These are phyloP conservation scores for Fusarium pseudoanthophilum DNA, from an alignment of 2,329 filamentous ascomycete species.

Conservation along the genomic window DNA sequence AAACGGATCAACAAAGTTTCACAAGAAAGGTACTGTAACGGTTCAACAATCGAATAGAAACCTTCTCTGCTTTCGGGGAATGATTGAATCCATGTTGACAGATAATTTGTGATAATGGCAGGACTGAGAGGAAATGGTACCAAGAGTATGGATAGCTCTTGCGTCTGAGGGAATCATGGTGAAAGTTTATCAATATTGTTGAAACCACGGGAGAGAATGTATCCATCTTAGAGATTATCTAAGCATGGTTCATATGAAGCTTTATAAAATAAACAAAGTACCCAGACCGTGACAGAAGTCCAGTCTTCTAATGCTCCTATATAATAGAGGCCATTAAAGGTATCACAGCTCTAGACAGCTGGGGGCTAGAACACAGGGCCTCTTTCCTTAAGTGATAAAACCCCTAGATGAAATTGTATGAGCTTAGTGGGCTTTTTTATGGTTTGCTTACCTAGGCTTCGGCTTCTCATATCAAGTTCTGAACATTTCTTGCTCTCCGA, in stretches of 20 bases:
- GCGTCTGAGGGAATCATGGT: background rate
- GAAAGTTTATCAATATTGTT: background rate
- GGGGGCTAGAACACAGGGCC: background rate
- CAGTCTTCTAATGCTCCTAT: background rate
- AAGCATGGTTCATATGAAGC: background rate
- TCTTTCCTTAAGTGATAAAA: background rate
- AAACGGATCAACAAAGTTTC: slow-evolving; percentile 28
- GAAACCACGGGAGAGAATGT: background rate
- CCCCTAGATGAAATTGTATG: background rate
- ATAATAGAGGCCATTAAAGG: background rate
- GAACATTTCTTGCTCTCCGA: background rate
- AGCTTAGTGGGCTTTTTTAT: background rate
- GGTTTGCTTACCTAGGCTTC: background rate
- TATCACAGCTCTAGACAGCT: background rate
- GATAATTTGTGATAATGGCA: background rate
- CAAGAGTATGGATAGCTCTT: background rate
- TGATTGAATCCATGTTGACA: background rate
- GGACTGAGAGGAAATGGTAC: background rate
- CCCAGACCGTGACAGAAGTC: background rate
- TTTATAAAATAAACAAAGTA: background rate
- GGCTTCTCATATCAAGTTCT: background rate
- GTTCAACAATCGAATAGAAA: slow-evolving; percentile 1
- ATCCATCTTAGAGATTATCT: background rate
- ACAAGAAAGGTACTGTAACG: slow-evolving; percentile 40
- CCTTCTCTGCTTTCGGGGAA: background rate